Evolutionary conservation across 176 grass and related monocot species (phyloP), one percentile per base, ranked within the genome.

Genomic region (Oryza brachyantha): DNA sequence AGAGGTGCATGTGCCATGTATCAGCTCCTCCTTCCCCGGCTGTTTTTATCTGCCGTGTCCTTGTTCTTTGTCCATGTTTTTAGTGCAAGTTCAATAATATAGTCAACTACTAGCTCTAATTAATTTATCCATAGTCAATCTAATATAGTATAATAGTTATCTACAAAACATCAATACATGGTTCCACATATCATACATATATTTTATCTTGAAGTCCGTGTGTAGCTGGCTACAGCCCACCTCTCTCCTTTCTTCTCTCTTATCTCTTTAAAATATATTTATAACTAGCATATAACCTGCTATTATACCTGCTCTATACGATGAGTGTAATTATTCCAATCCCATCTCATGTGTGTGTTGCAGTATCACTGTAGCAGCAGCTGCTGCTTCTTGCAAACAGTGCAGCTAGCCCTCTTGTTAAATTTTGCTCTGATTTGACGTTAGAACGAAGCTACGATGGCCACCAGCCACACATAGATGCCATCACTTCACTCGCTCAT

Each of bases 351-450:
- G 17, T 41, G 39, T 52, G 48, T 52, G 75, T 52, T 60, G 73
- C 42, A 64, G 8, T 68, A 2, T 38, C 22, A 59, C 29, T 64
- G 72, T 25, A 57, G 4, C 31, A 57, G 4, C 31, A 2, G 31
- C 29, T 36, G 46, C 67, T 50, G 67, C 64, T 10, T 50, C 50
- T 37, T 69, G 52, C 66, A 77, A 78, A 21, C 67, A 79, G 59
- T 39, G 3, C 10, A 25, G 40, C 62, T 79, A 68, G 78, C 86
- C 86, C 81, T 81, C 73, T 29, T 77, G 74, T 92, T 55, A 50
- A 52, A 9, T 57, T 57, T 82, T 80, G 63, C 83, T 84, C 77
- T 90, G 95, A 97, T 88, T 92, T 97, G 91, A 94, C 85, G 74
- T 86, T 25, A 81, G 87, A 94, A 97, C 86, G 80, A 94, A 92